These are phyloP conservation scores for Neoarthrinium moseri DNA, from an alignment of 2,329 filamentous ascomycete species.

Conservation along the genomic window DNA sequence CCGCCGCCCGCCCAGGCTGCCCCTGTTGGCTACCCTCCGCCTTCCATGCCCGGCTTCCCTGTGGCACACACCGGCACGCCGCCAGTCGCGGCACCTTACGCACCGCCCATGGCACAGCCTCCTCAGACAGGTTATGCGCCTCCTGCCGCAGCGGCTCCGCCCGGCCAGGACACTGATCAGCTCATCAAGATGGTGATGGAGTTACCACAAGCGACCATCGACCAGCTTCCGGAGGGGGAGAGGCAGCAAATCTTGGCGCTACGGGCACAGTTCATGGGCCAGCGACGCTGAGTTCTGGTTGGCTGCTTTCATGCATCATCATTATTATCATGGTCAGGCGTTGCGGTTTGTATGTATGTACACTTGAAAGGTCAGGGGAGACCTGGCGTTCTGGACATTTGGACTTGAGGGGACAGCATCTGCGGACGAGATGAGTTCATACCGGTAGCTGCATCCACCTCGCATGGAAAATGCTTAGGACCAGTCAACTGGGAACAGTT, in stretches of 20 bases:
- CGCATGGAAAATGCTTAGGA: too few species aligned
- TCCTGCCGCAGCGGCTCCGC: slow-evolving; percentile 32
- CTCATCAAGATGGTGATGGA: slow-evolving; percentile 80
- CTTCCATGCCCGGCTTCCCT: slow-evolving; percentile 33
- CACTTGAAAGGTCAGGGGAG: too few species aligned
- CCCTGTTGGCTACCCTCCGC: slow-evolving; percentile 33
- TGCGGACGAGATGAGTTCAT: too few species aligned
- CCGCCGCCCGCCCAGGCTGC: slow-evolving; percentile 37
- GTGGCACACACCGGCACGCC: slow-evolving; percentile 45
- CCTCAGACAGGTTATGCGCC: slow-evolving; percentile 39
- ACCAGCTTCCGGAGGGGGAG: slow-evolving; percentile 72
- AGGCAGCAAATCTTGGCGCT: slow-evolving; percentile 77
- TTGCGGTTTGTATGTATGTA: slow-evolving; percentile 7
- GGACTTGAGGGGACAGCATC: too few species aligned
- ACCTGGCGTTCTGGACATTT: background rate
- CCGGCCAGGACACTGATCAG: slow-evolving; percentile 60
- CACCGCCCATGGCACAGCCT: slow-evolving; percentile 34
- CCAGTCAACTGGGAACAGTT: too few species aligned
- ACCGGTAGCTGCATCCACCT: too few species aligned
- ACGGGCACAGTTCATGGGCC: slow-evolving; percentile 58
- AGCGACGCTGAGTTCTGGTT: slow-evolving; percentile 25
- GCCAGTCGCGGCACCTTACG: slow-evolving; percentile 45
- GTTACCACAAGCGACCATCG: slow-evolving; percentile 77
- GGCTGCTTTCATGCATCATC: too few species aligned
- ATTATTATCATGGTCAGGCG: slow-evolving; percentile 1